phyloP scores from a whole-genome alignment of 257 asterid species.

The Salvia hispanica region DNA sequence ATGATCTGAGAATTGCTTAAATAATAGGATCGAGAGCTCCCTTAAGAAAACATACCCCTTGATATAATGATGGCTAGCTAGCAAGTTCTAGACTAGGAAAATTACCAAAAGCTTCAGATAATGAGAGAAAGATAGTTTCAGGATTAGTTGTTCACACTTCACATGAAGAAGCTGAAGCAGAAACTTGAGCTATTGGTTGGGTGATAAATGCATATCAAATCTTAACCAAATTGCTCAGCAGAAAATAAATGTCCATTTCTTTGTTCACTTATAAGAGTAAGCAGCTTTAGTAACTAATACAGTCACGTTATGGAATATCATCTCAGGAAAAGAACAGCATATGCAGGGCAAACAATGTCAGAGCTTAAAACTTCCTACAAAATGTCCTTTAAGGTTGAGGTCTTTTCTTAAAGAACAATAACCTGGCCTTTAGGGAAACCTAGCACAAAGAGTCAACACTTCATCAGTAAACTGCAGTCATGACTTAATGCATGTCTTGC shows the following conservation, averaged over 20 bases:
- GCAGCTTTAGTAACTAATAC: background rate
- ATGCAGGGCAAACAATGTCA: background rate
- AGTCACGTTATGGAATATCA: background rate
- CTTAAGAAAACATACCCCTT: background rate
- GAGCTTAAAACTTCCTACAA: background rate
- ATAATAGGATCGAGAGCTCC: constrained; percentile 8
- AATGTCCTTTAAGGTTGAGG: background rate
- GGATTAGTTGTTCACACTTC: background rate
- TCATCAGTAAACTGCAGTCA: background rate
- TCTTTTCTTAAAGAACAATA: background rate
- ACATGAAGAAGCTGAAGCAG: background rate
- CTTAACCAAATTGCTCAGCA: background rate
- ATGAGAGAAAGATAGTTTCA: background rate
- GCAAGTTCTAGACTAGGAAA: constrained; percentile 12
- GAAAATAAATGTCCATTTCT: background rate
- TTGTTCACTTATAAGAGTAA: background rate
- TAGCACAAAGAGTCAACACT: background rate
- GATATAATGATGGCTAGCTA: background rate
- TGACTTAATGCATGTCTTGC: background rate
- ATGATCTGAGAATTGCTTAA: background rate
- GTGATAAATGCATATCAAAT: background rate
- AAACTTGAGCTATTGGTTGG: constrained; percentile 4
- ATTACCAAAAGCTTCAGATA: background rate
- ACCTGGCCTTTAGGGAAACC: background rate
- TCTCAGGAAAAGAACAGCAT: background rate